These are phyloP conservation scores for Danielia reshetovae DNA, from an alignment of 805 yeast genomes.

Conservation along the genomic window DNA sequence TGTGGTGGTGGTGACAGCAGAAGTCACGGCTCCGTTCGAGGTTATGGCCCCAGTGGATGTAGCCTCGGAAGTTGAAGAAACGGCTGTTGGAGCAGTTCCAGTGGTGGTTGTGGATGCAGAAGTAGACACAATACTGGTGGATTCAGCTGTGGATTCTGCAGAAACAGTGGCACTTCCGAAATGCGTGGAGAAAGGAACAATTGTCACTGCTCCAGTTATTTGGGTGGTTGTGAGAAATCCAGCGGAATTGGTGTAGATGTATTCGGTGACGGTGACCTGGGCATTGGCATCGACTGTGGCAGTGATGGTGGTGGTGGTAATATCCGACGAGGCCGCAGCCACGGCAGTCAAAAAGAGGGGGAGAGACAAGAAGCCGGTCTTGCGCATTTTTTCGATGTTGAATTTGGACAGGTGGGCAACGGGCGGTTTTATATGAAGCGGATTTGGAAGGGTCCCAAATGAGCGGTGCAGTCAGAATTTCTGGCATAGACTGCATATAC, in stretches of 20 bases:
- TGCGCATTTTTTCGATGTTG: not conserved
- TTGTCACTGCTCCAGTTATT: conserved; percentile 16
- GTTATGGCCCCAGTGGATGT: not conserved
- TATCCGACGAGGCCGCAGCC: not conserved
- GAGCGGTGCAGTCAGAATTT: no score
- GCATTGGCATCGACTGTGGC: conserved; percentile 21
- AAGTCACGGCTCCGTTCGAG: not conserved
- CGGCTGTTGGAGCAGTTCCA: conserved; percentile 1
- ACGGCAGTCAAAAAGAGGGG: conserved; percentile 6
- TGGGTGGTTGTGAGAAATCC: conserved; percentile 28
- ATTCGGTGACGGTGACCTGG: conserved; percentile 27
- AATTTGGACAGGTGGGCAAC: no score
- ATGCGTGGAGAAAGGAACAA: conserved; percentile 1
- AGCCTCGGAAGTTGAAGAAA: not conserved
- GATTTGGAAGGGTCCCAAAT: no score
- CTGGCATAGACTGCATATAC: no score
- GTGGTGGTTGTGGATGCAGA: not conserved
- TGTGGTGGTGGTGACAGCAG: not conserved
- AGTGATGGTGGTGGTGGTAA: conserved; percentile 11
- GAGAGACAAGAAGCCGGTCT: conserved; percentile 2
- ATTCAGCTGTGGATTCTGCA: not conserved
- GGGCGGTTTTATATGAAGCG: no score
- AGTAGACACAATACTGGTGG: not conserved
- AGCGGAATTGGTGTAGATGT: conserved; percentile 26
- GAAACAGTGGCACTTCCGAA: conserved; percentile 2